Evolutionary conservation across 495 filamentous ascomycete species (phyloP), one percentile per base, ranked within the genome.

Genomic region (Apodospora peruviana): DNA sequence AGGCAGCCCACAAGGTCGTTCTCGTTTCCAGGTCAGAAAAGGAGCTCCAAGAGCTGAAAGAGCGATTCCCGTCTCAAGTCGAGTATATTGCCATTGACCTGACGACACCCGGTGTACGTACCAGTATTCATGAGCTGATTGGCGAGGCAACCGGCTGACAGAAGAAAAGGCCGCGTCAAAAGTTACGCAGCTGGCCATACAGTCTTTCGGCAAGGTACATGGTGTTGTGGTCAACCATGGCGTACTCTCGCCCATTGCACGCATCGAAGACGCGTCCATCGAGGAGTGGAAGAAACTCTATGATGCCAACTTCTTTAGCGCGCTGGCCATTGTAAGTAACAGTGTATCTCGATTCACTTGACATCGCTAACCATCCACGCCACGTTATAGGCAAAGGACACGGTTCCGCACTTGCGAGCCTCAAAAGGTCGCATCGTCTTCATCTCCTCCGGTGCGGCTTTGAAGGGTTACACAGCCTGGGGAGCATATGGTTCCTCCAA

Each of bases 161-260:
- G 16, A 46, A 21, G n/a, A 42, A 21, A 34, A 36, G 77, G 71
- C 87, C 24, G 81, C 79, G 2, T 63, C 74, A 12, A 76, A 77
- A 59, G 80, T 79, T 2, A 80, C 86, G 10, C 75, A 85, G 2
- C 68, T 81, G 5, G 81, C 90, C 0, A 43, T 86, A 4, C 68
- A 76, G 23, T 61, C 71, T 0, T 96, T 88, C 59, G 80, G 82
- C n/a, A 71, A 67, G 23, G 68, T 97, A 5, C 90, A 98, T 59
- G 85, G 84, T 0, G 60, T 98, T 37, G 81, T 96, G 17, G 67
- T 98, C 35, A 96, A 96, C 61, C 93, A 98, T 62, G 90, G 89
- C 3, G 74, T 84, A 7, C 65, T 98, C 29, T 77, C 81, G 17
- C 89, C 90, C 16, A 85, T 95, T n/a, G 80, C 78, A 19, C 83